phyloP scores from a whole-genome alignment of 768 basidiomycete species.

The Trametes cingulata region DNA sequence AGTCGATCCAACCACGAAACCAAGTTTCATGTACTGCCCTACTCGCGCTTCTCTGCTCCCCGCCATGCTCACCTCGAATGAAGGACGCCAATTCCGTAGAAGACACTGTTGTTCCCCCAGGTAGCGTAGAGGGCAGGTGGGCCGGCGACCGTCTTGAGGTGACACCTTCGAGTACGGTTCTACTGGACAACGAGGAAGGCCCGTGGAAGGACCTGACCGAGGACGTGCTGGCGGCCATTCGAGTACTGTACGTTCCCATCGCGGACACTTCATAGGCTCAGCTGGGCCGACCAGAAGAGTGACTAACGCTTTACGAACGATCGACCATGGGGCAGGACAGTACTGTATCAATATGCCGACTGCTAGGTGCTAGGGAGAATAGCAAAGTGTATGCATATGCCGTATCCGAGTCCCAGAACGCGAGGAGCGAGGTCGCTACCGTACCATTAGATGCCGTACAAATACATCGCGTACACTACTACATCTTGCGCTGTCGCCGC shows the following conservation, averaged over 20 bases:
- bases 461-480: not conserved
- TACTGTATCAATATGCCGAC: not conserved
- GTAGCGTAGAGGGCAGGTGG: not conserved
- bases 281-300: too few relatives aligned
- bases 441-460: not conserved
- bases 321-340: not conserved
- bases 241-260: too few relatives aligned
- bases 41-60: constrained; percentile 7
- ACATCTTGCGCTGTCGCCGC: too few relatives aligned
- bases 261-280: too few relatives aligned
- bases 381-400: too few relatives aligned
- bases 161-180: not conserved
- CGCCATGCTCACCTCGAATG: not conserved
- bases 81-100: too few relatives aligned
- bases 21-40: too few relatives aligned
- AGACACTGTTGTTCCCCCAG: too few relatives aligned
- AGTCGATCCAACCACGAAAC: too few relatives aligned
- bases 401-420: not conserved
- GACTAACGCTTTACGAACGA: too few relatives aligned
- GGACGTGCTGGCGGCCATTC: not conserved
- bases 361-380: too few relatives aligned
- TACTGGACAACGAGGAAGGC: not conserved
- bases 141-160: constrained; percentile 6
- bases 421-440: not conserved
- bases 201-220: constrained; percentile 7